Percentiles rank a stretch among this genome's conserved stretches.
phyloP scores from a whole-genome alignment of 163 green algal species.

The Smithsoniella earleae region DNA sequence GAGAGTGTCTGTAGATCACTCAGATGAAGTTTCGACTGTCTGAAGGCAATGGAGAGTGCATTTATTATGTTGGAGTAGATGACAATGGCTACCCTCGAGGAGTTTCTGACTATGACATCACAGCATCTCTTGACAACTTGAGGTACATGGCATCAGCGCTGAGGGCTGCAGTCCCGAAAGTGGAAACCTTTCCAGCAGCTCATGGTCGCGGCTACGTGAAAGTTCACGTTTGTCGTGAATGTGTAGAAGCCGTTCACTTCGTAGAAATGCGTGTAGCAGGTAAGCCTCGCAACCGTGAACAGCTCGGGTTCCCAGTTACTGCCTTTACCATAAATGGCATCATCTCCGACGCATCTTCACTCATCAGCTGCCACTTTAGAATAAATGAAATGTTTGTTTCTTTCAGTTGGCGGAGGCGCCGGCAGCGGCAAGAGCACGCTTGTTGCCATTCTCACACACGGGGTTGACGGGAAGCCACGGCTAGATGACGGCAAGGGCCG shows the following conservation, averaged over 20 bases:
- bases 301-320: too few species aligned
- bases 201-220: constrained; percentile 45
- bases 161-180: constrained; percentile 36
- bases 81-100: constrained; percentile 75
- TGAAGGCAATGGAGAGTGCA: constrained; percentile 64
- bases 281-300: too few species aligned
- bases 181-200: constrained; percentile 43
- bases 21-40: constrained; percentile 79
- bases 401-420: constrained; percentile 52
- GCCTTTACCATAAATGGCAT: too few species aligned
- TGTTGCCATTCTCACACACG: constrained; percentile 67
- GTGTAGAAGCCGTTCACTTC: constrained; percentile 42
- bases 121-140: constrained; percentile 49
- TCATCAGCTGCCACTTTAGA: not conserved
- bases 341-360: not conserved
- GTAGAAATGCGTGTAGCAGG: constrained; percentile 57
- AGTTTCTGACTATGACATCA: constrained; percentile 51
- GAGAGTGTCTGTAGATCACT: constrained; percentile 53
- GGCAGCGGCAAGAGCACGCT: constrained; percentile 72
- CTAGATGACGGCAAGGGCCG: constrained; percentile 70
- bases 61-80: constrained; percentile 78
- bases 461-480: constrained; percentile 48
- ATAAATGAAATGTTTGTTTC: not conserved
- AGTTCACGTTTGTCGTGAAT: constrained; percentile 43
- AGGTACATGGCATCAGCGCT: constrained; percentile 58